Evolutionary conservation across 192 early-diverging fungal species (phyloP).

Genomic region (Mortierella alpina): DNA sequence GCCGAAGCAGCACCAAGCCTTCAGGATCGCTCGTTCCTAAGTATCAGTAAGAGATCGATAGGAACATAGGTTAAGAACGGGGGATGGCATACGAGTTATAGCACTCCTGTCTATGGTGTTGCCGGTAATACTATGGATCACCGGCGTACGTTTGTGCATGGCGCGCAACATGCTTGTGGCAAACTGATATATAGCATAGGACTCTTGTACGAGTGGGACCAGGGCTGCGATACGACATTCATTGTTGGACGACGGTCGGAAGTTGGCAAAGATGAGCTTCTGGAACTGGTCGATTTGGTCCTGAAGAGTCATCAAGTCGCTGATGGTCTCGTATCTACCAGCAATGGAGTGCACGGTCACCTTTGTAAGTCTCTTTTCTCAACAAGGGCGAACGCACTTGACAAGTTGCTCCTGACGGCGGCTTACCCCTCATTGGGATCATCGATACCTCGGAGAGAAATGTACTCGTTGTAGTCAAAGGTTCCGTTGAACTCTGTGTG

Average conservation of each 20-base stretch:
- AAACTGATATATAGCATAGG: slow-evolving; percentile 95
- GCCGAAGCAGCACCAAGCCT: slow-evolving; percentile 88
- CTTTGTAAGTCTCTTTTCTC: slow-evolving; percentile 1
- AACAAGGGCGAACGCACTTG: slow-evolving; percentile 35
- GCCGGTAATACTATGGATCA: not conserved
- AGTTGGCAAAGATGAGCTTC: slow-evolving; percentile 87
- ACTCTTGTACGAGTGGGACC: slow-evolving; percentile 97
- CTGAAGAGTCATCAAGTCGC: slow-evolving; percentile 90
- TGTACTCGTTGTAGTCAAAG: slow-evolving; percentile 98
- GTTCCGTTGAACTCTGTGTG: slow-evolving; percentile 94
- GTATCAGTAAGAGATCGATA: not conserved
- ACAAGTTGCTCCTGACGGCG: not conserved
- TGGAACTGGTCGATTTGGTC: slow-evolving; percentile 94
- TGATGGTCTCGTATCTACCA: slow-evolving; percentile 90
- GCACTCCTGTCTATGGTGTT: not conserved
- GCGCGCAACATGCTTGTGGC: slow-evolving; percentile 94
- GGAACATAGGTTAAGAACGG: too few species aligned
- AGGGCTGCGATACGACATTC: slow-evolving; percentile 95
- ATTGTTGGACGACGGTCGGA: slow-evolving; percentile 86
- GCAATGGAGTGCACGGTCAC: not conserved
- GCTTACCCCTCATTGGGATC: slow-evolving; percentile 97
- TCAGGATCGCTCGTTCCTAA: slow-evolving; percentile 73
- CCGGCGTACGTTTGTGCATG: slow-evolving; percentile 84
- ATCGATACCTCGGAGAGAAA: slow-evolving; percentile 90
- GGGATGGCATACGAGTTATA: too few species aligned